Base-by-base conservation (phyloP, 2,329 filamentous ascomycete genomes). In the Cadophora sp. region DNA sequence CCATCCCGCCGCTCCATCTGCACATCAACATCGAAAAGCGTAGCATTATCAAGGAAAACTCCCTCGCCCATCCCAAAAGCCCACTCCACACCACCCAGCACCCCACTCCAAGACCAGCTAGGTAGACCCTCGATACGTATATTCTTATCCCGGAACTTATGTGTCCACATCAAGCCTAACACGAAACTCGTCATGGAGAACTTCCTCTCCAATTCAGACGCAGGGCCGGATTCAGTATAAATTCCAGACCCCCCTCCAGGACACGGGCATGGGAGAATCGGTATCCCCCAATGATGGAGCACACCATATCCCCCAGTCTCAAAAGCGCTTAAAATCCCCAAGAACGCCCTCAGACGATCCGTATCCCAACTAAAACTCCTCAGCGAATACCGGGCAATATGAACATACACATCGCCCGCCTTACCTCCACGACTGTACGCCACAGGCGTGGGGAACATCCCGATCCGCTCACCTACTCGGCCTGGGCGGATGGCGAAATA, bases 261-360 rank as follows among this genome's bases (percentile, higher is more conserved):
- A n/a, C 50, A n/a, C 9, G 27, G 27, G 6, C 50, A n/a, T 13
- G 27, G 43, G 9, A 64, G 6, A 9, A 64, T 64, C 8, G 62
- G 62, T 18, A 45, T 30, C 0, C 53, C 62, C 62, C 62, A 64
- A 9, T 50, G 62, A 51, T 59, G 53, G 1, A 43, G n/a, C 33
- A 58, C n/a, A 14, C 55, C 27, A 41, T 59, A 39, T 16, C n/a
- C 27, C 1, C 53, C 62, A 0, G 2, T 64, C 27, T 59, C 62
- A 14, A 64, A 64, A 6, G 39, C 53, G 18, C 47, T 36, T 2
- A 58, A 20, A 18, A 64, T 59, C 4, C 62, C 62, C n/a, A 64
- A 33, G n/a, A 64, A 59, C 7, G 48, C 62, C 22, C 41, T 59
- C 11, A 64, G 53, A 16, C 53, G 41, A 43, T 64, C 62, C 4